Evolutionary conservation across 345 rosid species (phyloP), one percentile per base, ranked within the genome.

Genomic region (Brassica incana): DNA sequence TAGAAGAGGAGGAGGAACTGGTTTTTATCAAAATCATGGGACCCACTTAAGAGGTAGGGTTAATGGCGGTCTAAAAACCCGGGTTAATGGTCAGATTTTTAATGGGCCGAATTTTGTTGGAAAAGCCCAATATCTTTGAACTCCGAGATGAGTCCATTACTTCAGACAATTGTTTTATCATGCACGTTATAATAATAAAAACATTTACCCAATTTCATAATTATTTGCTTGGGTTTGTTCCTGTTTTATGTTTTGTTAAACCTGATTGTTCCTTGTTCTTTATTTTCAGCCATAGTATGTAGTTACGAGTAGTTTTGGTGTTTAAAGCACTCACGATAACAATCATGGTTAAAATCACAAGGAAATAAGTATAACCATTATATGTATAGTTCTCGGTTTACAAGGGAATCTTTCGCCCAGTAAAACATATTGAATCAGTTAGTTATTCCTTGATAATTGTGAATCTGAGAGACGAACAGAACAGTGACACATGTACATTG

Each of bases 211-310:
- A 33, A 33, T 33, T 33, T 8, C 48, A 9, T 10, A 25, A 58
- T 58, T 67, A 8, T 75, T 6, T 67, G n/a, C 20, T 67, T 75
- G 67, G 38, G 27, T 60, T 11, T 32, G 56, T 73, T 61, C 35
- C 0, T 6, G 30, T 58, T 66, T 23, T 60, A 30, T 25, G 33
- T 25, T 27, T 0, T 61, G 15, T 25, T 27, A 29, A 27, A 29
- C 8, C 36, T 5, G 67, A 8, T 63, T 29, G 1, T 12, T 30
- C 16, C 67, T n/a, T 63, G 20, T 29, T 62, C 1, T 61, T 59
- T 1, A 10, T 23, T 62, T 62, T 27, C 23, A 59, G 20, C 10
- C 63, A 59, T 11, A 62, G 20, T 63, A 14, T 5, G 20, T 63
- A 29, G 5, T 27, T 25, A 0, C 36, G 65, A 27, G n/a, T 11